Percentiles rank a stretch among this genome's conserved stretches.
Evolutionary conservation across 768 basidiomycete genomes (phyloP).

Genomic region (Jaapia argillacea): DNA sequence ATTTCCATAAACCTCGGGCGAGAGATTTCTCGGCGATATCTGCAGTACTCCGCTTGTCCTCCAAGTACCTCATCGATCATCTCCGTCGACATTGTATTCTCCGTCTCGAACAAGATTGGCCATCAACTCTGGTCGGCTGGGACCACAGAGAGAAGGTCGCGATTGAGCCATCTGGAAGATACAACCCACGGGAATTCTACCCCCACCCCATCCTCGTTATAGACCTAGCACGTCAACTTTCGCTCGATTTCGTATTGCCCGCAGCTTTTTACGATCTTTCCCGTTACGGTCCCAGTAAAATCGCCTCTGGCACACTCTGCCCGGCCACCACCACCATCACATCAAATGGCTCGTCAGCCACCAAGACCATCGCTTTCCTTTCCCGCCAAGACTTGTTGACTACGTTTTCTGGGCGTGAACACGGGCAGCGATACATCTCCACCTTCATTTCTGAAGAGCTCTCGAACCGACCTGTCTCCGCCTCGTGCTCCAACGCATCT

Average conservation of each 20-base stretch:
- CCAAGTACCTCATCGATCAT: constrained; percentile 67
- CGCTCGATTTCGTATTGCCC: constrained; percentile 46
- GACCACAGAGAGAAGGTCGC: constrained; percentile 52
- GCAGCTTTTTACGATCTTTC: constrained; percentile 69
- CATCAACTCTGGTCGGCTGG: constrained; percentile 56
- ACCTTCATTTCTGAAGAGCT: constrained; percentile 50
- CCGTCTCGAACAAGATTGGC: constrained; percentile 58
- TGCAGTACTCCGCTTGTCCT: constrained; percentile 59
- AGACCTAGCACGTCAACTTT: constrained; percentile 57
- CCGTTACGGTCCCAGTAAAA: constrained; percentile 63
- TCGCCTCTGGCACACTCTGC: constrained; percentile 47
- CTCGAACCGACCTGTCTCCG: constrained; percentile 34
- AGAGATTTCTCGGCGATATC: constrained; percentile 51
- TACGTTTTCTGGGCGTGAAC: constrained; percentile 56
- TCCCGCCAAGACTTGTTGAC: constrained; percentile 26
- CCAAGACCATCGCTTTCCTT: constrained; percentile 12
- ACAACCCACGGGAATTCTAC: constrained; percentile 46
- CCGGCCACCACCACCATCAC: constrained; percentile 22
- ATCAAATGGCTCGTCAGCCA: constrained; percentile 5
- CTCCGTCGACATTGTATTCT: constrained; percentile 51
- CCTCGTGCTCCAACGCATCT: constrained; percentile 34
- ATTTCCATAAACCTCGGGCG: constrained; percentile 41
- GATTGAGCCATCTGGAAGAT: constrained; percentile 39
- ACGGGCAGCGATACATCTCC: constrained; percentile 50
- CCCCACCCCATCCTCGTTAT: constrained; percentile 66